Conservation (phyloP, 202 grass and related monocot species). For the Eragrostis tef region DNA sequence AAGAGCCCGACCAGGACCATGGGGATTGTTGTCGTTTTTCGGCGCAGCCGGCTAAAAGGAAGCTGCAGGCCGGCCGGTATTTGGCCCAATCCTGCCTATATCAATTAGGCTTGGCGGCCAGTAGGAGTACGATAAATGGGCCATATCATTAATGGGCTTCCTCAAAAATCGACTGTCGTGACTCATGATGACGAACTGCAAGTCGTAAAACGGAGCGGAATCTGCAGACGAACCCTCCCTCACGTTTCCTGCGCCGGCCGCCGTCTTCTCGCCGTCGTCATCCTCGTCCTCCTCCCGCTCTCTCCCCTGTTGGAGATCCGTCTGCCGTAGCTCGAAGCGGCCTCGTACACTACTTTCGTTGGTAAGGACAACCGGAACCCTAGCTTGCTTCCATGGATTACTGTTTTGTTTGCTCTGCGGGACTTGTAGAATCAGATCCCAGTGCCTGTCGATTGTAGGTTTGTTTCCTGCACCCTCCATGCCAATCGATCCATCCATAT, state of each 20-base stretch:
- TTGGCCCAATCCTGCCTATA: background rate
- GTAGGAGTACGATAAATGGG: background rate
- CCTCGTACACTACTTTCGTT: background rate
- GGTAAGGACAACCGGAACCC: background rate
- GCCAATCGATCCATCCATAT: too few species aligned
- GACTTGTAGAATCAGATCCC: background rate
- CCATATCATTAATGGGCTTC: background rate
- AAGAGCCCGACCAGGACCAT: conserved; percentile 5
- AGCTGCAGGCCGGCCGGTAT: background rate
- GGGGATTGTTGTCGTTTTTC: background rate
- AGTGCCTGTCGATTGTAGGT: background rate
- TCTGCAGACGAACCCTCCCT: too few species aligned
- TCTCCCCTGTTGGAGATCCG: too few species aligned
- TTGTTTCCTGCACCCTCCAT: background rate
- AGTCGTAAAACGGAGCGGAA: too few species aligned
- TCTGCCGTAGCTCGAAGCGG: too few species aligned
- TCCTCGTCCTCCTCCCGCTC: too few species aligned
- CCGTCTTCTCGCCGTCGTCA: too few species aligned
- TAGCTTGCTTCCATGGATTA: background rate
- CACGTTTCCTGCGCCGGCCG: too few species aligned
- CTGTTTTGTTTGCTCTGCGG: background rate
- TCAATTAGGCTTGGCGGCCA: background rate
- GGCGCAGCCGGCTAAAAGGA: background rate
- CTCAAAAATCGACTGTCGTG: too few species aligned
- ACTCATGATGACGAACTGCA: too few species aligned